Conservation (phyloP, 768 basidiomycete species). For the Terana coerulea region DNA sequence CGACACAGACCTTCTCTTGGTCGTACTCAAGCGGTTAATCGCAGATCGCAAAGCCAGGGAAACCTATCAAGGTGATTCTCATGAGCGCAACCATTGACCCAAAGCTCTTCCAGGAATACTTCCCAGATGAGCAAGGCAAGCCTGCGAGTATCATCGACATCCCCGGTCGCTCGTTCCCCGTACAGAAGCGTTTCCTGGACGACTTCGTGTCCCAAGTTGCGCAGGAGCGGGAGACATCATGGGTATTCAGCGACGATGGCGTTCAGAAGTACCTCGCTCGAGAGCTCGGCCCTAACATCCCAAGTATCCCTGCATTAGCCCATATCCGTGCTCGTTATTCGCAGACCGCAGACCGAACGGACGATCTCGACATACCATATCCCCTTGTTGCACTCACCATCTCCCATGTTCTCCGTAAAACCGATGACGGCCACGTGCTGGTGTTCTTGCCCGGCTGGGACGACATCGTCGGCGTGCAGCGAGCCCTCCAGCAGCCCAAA, state of each 20-base stretch:
- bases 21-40: slow-evolving; percentile 82
- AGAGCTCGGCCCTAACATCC: slow-evolving; percentile 48
- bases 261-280: slow-evolving; percentile 69
- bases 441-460: slow-evolving; percentile 95
- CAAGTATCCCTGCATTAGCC: slow-evolving; percentile 9
- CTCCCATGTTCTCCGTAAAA: slow-evolving; percentile 66
- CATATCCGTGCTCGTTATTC: slow-evolving; percentile 4
- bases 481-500: slow-evolving; percentile 48
- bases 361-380: slow-evolving; percentile 75
- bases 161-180: slow-evolving; percentile 91
- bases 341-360: slow-evolving; percentile 27
- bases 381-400: slow-evolving; percentile 80
- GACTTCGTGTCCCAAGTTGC: slow-evolving; percentile 59
- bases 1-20: slow-evolving; percentile 86
- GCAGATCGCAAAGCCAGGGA: slow-evolving; percentile 66
- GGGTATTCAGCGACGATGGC: slow-evolving; percentile 69
- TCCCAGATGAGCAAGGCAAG: slow-evolving; percentile 54
- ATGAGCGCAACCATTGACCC: slow-evolving; percentile 98
- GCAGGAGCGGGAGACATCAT: slow-evolving; percentile 34
- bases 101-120: slow-evolving; percentile 84
- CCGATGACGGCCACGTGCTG: slow-evolving; percentile 82
- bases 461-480: slow-evolving; percentile 75
- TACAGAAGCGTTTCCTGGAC: slow-evolving; percentile 76
- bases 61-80: slow-evolving; percentile 80
- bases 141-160: slow-evolving; percentile 74